Conservation (phyloP, 116 monocot species). For the Cymodocea nodosa region DNA sequence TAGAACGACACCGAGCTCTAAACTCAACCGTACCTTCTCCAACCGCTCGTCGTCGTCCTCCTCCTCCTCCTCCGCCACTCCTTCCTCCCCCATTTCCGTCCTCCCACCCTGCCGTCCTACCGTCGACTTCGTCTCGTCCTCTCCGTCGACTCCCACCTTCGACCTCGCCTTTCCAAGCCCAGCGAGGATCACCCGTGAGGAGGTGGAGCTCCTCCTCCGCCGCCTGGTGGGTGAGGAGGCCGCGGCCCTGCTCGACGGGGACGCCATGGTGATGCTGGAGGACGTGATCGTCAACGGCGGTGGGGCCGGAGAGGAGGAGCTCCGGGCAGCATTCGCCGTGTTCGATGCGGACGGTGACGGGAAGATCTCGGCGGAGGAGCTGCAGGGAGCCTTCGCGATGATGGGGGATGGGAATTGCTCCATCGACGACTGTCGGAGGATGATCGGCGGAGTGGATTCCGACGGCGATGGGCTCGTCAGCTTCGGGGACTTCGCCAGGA, state of each 20-base stretch:
- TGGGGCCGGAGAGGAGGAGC: slow-evolving; percentile 30
- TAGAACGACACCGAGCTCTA: too few relatives aligned
- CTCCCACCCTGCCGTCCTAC: neutral
- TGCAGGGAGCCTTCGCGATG: slow-evolving; percentile 30
- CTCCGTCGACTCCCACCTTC: neutral
- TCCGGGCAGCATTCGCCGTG: slow-evolving; percentile 49
- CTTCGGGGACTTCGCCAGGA: slow-evolving; percentile 68
- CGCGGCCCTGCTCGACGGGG: slow-evolving; percentile 18
- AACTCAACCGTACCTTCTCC: too few relatives aligned
- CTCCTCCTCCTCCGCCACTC: neutral
- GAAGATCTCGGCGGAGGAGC: slow-evolving; percentile 15
- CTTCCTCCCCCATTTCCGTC: slow-evolving; percentile 3
- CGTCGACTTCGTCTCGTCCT: neutral
- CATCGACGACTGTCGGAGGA: slow-evolving; percentile 66
- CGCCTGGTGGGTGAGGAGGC: slow-evolving; percentile 35
- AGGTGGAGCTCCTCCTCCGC: slow-evolving; percentile 40
- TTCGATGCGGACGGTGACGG: slow-evolving; percentile 74
- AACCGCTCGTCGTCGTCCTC: neutral
- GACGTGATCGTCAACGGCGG: slow-evolving; percentile 3
- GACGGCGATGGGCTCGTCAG: slow-evolving; percentile 32
- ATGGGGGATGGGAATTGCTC: slow-evolving; percentile 48
- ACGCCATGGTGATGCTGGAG: slow-evolving; percentile 28
- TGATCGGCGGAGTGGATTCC: too few relatives aligned
- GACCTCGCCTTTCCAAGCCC: slow-evolving; percentile 3
- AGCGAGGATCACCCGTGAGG: slow-evolving; percentile 20